Conservation (phyloP, 139 green algal species). For the Chlorella sp. region DNA sequence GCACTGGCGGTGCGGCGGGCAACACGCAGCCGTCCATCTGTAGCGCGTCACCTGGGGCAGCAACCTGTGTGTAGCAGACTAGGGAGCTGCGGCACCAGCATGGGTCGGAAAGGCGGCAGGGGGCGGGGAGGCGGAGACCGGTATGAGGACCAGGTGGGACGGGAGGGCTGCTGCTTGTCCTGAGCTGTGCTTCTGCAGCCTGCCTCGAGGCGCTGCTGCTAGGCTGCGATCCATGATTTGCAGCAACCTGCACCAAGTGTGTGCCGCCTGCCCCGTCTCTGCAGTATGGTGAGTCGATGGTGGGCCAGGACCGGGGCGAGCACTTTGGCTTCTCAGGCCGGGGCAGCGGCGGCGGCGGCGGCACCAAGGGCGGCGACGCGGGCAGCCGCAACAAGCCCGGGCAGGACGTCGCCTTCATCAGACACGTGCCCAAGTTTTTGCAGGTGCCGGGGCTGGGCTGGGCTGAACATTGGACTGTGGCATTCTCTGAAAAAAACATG, state of each 20-base stretch:
- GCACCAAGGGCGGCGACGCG: constrained; percentile 46
- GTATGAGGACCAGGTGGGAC: constrained; percentile 51
- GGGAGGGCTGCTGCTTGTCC: too few relatives aligned
- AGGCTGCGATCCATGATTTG: too few relatives aligned
- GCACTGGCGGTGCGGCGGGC: too few relatives aligned
- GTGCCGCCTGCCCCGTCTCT: too few relatives aligned
- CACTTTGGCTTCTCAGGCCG: constrained; percentile 40
- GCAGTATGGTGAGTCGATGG: constrained; percentile 65
- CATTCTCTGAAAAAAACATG: too few relatives aligned
- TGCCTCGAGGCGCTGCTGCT: too few relatives aligned
- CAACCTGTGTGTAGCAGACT: not conserved
- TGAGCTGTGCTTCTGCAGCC: too few relatives aligned
- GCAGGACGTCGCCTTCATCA: constrained; percentile 53
- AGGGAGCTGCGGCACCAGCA: not conserved
- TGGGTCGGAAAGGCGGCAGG: not conserved
- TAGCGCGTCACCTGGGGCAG: too few relatives aligned
- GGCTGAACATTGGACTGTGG: too few relatives aligned
- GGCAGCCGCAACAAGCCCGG: constrained; percentile 36
- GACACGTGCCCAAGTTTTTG: constrained; percentile 80
- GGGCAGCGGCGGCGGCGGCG: constrained; percentile 44
- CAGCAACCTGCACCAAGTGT: too few relatives aligned
- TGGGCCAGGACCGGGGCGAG: constrained; percentile 54
- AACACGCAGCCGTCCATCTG: too few relatives aligned
- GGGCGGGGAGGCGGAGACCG: not conserved
- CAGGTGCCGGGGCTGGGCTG: constrained; percentile 43